Evolutionary conservation across 2,329 filamentous ascomycete genomes (phyloP).

Genomic region (Colletotrichum kahawae): DNA sequence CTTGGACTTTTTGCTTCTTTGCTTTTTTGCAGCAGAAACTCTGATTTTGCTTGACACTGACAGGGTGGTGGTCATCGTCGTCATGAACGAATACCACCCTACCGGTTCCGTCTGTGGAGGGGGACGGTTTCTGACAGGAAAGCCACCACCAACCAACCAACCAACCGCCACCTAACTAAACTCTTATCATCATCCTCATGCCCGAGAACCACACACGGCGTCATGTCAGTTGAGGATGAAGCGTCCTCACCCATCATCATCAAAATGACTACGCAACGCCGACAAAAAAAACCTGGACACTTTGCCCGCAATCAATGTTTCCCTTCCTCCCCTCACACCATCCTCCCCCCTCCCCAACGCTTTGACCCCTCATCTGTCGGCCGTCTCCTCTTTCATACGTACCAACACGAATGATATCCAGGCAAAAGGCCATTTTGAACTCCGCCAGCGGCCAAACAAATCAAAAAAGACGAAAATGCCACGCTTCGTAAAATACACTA

Average conservation of each 20-base stretch:
- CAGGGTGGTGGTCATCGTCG: background rate
- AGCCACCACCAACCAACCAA: background rate
- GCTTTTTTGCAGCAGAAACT: background rate
- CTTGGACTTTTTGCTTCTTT: background rate
- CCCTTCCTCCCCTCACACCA: background rate
- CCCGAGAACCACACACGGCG: background rate
- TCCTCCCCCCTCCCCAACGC: background rate
- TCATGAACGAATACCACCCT: background rate
- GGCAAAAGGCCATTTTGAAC: background rate
- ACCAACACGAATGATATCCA: background rate
- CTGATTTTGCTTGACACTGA: background rate
- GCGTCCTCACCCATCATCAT: background rate
- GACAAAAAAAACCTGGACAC: background rate
- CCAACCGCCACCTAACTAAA: background rate
- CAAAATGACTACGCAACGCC: background rate
- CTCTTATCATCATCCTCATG: background rate
- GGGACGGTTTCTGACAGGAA: background rate
- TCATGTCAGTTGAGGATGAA: background rate
- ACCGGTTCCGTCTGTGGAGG: background rate
- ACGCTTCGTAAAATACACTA: background rate
- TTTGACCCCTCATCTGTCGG: conserved; percentile 2
- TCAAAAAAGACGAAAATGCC: background rate
- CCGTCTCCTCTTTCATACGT: background rate
- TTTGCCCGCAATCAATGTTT: background rate
- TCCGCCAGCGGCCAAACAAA: background rate